Evolutionary conservation across 345 rosid genomes (phyloP), one percentile per base, ranked within the genome.

Genomic region (Populus euphratica): DNA sequence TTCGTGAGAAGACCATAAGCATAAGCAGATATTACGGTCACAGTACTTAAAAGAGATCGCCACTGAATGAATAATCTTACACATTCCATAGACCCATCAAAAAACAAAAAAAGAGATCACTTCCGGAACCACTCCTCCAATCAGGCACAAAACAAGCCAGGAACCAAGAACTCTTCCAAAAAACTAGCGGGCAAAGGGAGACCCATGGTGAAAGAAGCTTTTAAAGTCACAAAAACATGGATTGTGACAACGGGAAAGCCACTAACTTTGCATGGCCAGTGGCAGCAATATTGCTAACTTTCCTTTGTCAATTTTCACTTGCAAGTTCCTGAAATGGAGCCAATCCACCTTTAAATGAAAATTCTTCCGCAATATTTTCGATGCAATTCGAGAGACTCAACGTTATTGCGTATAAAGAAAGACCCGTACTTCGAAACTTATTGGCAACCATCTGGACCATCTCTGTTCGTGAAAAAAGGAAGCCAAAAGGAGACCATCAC

Each of bases 281-380:
- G 35, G 54, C 66, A 74, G 33, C 76, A 70, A 80, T 59, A 54
- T 65, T 80, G 70, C 72, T 67, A 29, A 69, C 31, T 56, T 50
- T 31, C 18, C 73, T 11, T 73, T 56, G 54, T 54, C 70, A 25
- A 47, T 18, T 69, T 35, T 33, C 69, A 61, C 29, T 64, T 33
- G 1, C 36, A 71, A n/a, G 23, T 21, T 73, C 49, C 69, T 64
- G 62, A 73, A 70, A 79, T 23, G 41, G 75, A 73, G 52, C 39
- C 67, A 74, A 77, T 4, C 35, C 65, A 63, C 63, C 66, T 68
- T 47, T 59, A 69, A 36, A 43, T 44, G 13, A 69, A 39, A 73
- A 6, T 69, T 66, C 31, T 23, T 9, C 23, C 41, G 25, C 29
- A 62, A 35, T 9, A 13, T 21, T 23, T 47, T 10, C 16, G 4